These are phyloP conservation scores for Ophiosphaerella narmari DNA, from an alignment of 2,329 filamentous ascomycete genomes.

Conservation along the genomic window DNA sequence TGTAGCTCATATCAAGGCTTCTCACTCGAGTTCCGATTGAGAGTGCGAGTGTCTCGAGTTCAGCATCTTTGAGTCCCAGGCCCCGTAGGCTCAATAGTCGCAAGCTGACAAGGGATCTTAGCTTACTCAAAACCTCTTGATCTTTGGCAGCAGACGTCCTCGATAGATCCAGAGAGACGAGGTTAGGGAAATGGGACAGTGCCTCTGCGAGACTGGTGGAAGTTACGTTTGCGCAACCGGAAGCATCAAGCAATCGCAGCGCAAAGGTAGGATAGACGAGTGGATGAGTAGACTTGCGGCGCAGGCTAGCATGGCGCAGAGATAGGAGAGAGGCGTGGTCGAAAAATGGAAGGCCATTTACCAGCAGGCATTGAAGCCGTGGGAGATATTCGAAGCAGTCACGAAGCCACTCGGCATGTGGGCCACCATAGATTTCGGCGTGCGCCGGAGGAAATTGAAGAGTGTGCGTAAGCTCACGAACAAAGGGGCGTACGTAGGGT, in stretches of 20 bases:
- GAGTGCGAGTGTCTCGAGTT: slow-evolving; percentile 57
- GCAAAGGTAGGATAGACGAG: slow-evolving; percentile 48
- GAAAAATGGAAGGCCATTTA: slow-evolving; percentile 64
- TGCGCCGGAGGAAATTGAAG: slow-evolving; percentile 64
- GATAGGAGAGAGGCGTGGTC: slow-evolving; percentile 62
- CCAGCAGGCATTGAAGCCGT: slow-evolving; percentile 63
- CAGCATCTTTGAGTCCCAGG: slow-evolving; percentile 58
- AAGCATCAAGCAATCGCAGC: slow-evolving; percentile 61
- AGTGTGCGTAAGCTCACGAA: slow-evolving; percentile 63
- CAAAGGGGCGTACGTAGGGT: slow-evolving; percentile 56
- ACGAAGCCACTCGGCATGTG: slow-evolving; percentile 62
- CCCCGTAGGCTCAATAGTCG: slow-evolving; percentile 62
- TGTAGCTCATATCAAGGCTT: slow-evolving; percentile 62
- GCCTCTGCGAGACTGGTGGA: slow-evolving; percentile 58
- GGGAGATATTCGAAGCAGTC: slow-evolving; percentile 64
- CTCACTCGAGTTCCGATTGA: slow-evolving; percentile 59
- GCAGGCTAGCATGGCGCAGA: slow-evolving; percentile 46
- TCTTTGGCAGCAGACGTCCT: slow-evolving; percentile 56
- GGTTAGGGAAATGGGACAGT: slow-evolving; percentile 56
- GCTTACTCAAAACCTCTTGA: slow-evolving; percentile 52
- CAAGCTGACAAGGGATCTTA: slow-evolving; percentile 55
- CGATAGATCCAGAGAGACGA: slow-evolving; percentile 65
- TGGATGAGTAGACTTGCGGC: slow-evolving; percentile 24
- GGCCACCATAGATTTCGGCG: slow-evolving; percentile 64
- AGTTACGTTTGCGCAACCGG: slow-evolving; percentile 63